Conservation (phyloP, 192 early-diverging fungal species). For the Umbelopsis isabellina region DNA sequence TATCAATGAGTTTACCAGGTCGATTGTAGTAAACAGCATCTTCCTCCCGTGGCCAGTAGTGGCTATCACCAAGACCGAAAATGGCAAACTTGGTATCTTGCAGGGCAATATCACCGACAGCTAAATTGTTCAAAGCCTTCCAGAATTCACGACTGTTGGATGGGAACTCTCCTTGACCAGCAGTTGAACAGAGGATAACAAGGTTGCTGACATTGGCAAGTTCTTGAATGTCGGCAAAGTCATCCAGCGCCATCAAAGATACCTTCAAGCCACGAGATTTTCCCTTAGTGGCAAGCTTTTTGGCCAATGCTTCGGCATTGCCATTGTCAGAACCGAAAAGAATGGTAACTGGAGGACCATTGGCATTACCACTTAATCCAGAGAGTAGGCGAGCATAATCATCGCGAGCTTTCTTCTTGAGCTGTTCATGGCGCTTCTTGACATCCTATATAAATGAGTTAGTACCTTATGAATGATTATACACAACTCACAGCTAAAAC, state of each 20-base stretch:
- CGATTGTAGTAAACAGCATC: constrained; percentile 93
- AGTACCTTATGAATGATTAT: neutral
- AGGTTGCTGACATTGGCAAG: constrained; percentile 78
- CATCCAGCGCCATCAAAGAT: constrained; percentile 81
- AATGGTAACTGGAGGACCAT: constrained; percentile 80
- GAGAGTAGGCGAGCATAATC: constrained; percentile 71
- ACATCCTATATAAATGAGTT: constrained; percentile 45
- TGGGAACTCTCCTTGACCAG: constrained; percentile 97
- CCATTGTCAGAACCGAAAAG: constrained; percentile 92
- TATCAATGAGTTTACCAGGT: constrained; percentile 86
- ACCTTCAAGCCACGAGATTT: constrained; percentile 84
- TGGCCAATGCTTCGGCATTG: constrained; percentile 83
- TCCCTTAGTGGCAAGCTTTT: constrained; percentile 80
- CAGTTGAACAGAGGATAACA: constrained; percentile 80
- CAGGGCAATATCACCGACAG: constrained; percentile 60
- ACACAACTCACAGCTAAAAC: neutral
- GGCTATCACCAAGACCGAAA: constrained; percentile 91
- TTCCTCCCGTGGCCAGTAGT: constrained; percentile 95
- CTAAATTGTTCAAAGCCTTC: constrained; percentile 69
- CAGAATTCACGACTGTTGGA: constrained; percentile 89
- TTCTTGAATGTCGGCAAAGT: constrained; percentile 76
- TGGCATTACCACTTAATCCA: constrained; percentile 55
- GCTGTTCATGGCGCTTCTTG: constrained; percentile 60
- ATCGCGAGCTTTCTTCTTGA: constrained; percentile 66
- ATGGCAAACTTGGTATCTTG: constrained; percentile 75